A percentile compares a stretch with the other conserved stretches of the same genome.
These are phyloP conservation scores for Pseudocercospora fuligena DNA, from an alignment of 2,329 filamentous ascomycete species.

Conservation along the genomic window DNA sequence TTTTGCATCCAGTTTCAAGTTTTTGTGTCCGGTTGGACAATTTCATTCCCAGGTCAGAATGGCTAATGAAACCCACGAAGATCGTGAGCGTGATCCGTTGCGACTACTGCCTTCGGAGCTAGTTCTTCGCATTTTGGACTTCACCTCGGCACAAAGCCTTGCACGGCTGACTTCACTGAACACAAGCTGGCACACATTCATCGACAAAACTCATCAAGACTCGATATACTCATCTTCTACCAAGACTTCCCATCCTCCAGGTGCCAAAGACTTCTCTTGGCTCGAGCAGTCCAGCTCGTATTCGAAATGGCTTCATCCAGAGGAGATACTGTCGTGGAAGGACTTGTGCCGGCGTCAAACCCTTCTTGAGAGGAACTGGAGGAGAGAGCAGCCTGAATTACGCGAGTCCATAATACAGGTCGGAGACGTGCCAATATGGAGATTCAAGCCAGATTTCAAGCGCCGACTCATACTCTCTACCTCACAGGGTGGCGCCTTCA, in stretches of 20 bases:
- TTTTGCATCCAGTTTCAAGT: no score
- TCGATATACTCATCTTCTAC: slow-evolving; percentile 45
- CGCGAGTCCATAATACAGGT: slow-evolving; percentile 49
- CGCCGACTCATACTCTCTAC: slow-evolving; percentile 53
- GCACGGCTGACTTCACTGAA: slow-evolving; percentile 44
- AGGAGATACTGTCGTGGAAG: slow-evolving; percentile 48
- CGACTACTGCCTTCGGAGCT: slow-evolving; percentile 46
- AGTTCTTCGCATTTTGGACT: slow-evolving; percentile 48
- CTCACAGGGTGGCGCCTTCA: slow-evolving; percentile 51
- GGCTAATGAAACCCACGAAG: no score
- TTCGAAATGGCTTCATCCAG: slow-evolving; percentile 38
- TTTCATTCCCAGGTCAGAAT: no score
- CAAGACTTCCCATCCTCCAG: slow-evolving; percentile 39
- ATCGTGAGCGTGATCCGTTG: slow-evolving; percentile 30
- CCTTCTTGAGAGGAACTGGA: slow-evolving; percentile 49
- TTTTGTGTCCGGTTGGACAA: no score
- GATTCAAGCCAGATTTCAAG: slow-evolving; percentile 54
- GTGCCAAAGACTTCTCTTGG: slow-evolving; percentile 41
- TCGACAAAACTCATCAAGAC: slow-evolving; percentile 50
- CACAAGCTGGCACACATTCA: slow-evolving; percentile 49
- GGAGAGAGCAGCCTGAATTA: slow-evolving; percentile 39
- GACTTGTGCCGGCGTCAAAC: slow-evolving; percentile 50
- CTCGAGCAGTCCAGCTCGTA: slow-evolving; percentile 37
- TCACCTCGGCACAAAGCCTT: slow-evolving; percentile 42
- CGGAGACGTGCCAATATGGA: slow-evolving; percentile 50